Base-by-base conservation (phyloP, 108 stramenopile species). In the Phaeodactylum tricornutum region DNA sequence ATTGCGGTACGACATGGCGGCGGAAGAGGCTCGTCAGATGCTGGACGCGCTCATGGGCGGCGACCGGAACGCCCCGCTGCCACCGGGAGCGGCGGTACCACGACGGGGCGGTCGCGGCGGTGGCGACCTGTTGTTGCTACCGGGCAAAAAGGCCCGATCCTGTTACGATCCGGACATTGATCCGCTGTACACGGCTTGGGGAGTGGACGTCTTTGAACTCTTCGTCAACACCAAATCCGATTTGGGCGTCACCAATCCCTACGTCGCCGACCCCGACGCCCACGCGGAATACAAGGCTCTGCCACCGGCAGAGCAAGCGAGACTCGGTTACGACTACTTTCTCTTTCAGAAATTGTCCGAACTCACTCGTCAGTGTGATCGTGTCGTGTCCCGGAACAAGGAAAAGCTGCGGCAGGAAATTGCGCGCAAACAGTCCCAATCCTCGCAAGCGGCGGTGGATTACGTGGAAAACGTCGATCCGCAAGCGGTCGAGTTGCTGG, bases 141-240 rank as follows among this genome's bases (percentile, higher is more conserved):
- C 67, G 0, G 63, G 60, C 4, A 72, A 74, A 42, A 64, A 67
- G 4, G 33, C 27, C 55, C 72, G 75, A 40, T 82, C 83, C 9
- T 85, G 83, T 49, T 92, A 81, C 61, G 91, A 92, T 41, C 55
- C 50, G 23, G 86, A 84, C 53, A 73, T 88, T 33, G 74, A 74
- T 62, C 91, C 91, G 20, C 74, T 88, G 36, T 92, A 75, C 66
- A 79, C 77, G 49, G 91, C 85, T 0, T 92, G 91, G 91, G 86
- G 86, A 0, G 69, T 84, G 21, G 85, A 92, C 43, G 72, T 86
- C 1, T 92, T 79, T 51, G 90, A 92, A 49, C 59, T 92, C 21
- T 92, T 92, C 55, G 77, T 75, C 33, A 92, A 92, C 50, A 92
- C 90, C 14, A 92, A 87, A 59, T 77, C 75, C 2, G 84, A 86